These are phyloP conservation scores for Bimuria novae-zelandiae DNA, from an alignment of 2,329 filamentous ascomycete genomes.

Conservation along the genomic window DNA sequence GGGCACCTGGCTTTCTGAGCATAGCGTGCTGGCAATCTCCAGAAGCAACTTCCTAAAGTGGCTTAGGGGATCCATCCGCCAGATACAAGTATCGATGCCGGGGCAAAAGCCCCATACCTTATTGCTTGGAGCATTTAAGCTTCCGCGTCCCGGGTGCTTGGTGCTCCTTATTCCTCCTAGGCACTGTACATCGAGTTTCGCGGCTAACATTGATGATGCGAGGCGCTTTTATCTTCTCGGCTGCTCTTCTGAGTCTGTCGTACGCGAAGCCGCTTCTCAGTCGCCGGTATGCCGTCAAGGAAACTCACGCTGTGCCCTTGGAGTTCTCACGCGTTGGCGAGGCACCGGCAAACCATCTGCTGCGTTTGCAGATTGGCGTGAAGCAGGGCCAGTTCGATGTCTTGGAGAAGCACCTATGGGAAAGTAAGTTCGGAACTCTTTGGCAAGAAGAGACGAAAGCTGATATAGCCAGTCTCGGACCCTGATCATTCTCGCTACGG, in stretches of 20 bases:
- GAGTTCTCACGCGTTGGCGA: constrained; percentile 55
- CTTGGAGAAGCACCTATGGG: constrained; percentile 59
- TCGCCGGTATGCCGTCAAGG: constrained; percentile 57
- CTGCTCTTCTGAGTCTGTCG: background rate
- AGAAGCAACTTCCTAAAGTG: background rate
- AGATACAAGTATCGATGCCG: background rate
- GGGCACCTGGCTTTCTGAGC: background rate
- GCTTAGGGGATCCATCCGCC: background rate
- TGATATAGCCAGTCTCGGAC: constrained; percentile 48
- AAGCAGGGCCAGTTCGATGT: constrained; percentile 58
- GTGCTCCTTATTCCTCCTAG: background rate
- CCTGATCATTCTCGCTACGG: constrained; percentile 61
- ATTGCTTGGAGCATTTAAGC: background rate
- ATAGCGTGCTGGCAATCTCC: background rate
- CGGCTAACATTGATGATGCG: background rate
- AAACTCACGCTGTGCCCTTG: constrained; percentile 57
- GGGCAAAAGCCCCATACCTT: background rate
- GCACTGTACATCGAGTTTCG: background rate
- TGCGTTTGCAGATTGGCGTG: constrained; percentile 42
- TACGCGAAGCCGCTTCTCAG: background rate
- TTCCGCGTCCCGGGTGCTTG: background rate
- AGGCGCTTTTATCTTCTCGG: background rate
- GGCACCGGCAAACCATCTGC: background rate
- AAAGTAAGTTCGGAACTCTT: constrained; percentile 45
- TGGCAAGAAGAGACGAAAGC: background rate